Percentiles rank a stretch among this genome's conserved stretches.
phyloP scores from a whole-genome alignment of 1,284 basidiomycete species.

The Xerocomus minutiporus region DNA sequence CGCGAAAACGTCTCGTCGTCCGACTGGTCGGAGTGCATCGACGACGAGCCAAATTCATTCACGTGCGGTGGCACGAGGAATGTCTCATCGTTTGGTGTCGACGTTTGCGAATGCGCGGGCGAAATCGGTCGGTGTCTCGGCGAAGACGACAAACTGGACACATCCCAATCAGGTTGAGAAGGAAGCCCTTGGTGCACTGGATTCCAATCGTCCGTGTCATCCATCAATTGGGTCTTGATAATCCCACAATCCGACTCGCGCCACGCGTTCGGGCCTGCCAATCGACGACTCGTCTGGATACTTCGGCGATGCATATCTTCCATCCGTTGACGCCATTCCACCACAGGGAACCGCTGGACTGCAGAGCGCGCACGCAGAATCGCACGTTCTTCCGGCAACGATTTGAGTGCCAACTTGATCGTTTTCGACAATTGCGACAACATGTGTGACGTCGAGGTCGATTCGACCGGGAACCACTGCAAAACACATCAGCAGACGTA shows the following conservation, averaged over 20 bases:
- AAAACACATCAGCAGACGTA: constrained; percentile 5
- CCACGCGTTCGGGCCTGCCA: constrained; percentile 76
- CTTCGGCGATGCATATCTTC: constrained; percentile 90
- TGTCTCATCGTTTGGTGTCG: constrained; percentile 38
- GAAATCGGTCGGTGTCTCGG: constrained; percentile 35
- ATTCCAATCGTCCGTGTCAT: constrained; percentile 54
- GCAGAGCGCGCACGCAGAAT: constrained; percentile 88
- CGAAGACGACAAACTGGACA: constrained; percentile 34
- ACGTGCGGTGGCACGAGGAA: constrained; percentile 27
- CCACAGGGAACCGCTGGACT: constrained; percentile 91
- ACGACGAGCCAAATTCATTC: constrained; percentile 21
- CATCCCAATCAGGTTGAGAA: constrained; percentile 54
- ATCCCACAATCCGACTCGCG: constrained; percentile 66
- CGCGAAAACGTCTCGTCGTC: constrained; percentile 58
- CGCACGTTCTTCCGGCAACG: constrained; percentile 84
- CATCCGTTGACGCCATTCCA: constrained; percentile 92
- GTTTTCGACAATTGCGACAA: constrained; percentile 92
- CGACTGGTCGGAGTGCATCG: constrained; percentile 27
- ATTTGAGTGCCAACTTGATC: constrained; percentile 88
- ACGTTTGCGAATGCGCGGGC: constrained; percentile 45
- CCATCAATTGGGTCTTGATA: constrained; percentile 38
- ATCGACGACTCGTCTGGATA: constrained; percentile 64
- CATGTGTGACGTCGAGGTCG: constrained; percentile 86
- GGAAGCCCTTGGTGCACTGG: constrained; percentile 49
- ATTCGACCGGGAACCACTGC: constrained; percentile 94